Percentiles rank a stretch among this genome's conserved stretches.
Conservation (phyloP, 2,329 filamentous ascomycete species). For the Fonsecaea pedrosoi region DNA sequence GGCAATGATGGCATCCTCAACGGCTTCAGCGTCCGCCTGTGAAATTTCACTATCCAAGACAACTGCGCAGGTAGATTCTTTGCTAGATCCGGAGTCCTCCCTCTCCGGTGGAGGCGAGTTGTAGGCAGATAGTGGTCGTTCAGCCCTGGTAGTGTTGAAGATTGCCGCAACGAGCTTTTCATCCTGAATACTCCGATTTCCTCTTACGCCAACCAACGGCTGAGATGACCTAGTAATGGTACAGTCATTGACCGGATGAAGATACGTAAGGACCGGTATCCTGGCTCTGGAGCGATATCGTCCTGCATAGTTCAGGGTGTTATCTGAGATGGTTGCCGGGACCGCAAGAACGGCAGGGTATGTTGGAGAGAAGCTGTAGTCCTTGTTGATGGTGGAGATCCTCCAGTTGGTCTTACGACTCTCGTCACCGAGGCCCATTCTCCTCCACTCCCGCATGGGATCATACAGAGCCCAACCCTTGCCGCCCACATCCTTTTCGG, state of each 20-base stretch:
- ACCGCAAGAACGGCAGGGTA: slow-evolving; percentile 87
- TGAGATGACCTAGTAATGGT: slow-evolving; percentile 95
- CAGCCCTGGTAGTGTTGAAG: slow-evolving; percentile 73
- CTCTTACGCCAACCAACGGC: slow-evolving; percentile 82
- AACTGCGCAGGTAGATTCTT: slow-evolving; percentile 55
- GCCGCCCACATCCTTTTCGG: slow-evolving; percentile 68
- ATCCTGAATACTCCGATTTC: slow-evolving; percentile 92
- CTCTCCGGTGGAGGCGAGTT: slow-evolving; percentile 49
- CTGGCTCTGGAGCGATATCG: slow-evolving; percentile 86
- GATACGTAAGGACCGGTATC: slow-evolving; percentile 88
- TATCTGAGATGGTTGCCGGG: slow-evolving; percentile 91
- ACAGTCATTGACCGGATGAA: slow-evolving; percentile 97
- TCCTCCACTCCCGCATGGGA: slow-evolving; percentile 79
- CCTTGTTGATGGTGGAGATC: slow-evolving; percentile 84
- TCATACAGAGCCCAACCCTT: slow-evolving; percentile 88
- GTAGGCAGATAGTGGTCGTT: slow-evolving; percentile 51
- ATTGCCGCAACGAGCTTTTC: slow-evolving; percentile 92
- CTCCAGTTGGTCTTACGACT: slow-evolving; percentile 83
- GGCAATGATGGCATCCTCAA: slow-evolving; percentile 72
- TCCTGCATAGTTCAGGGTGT: slow-evolving; percentile 90
- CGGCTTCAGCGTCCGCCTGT: slow-evolving; percentile 66
- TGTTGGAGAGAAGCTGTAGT: slow-evolving; percentile 90
- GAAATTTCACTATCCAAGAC: slow-evolving; percentile 60
- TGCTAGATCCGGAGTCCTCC: slow-evolving; percentile 48
- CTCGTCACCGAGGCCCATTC: slow-evolving; percentile 86